Percentiles rank a stretch among this genome's conserved stretches.
phyloP scores from a whole-genome alignment of 257 asterid genomes.

The Penstemon eatonii region DNA sequence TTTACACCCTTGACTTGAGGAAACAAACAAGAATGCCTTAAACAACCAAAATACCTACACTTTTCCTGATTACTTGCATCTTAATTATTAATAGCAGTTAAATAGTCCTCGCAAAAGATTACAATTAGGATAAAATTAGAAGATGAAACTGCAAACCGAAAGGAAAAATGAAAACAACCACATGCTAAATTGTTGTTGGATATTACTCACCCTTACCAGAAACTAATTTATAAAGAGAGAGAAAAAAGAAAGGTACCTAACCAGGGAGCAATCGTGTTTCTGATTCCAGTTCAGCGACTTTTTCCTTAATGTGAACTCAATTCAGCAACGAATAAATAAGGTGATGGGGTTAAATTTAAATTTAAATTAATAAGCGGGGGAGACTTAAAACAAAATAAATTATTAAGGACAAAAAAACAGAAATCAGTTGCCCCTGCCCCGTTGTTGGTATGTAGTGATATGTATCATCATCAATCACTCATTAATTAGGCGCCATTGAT shows the following conservation, averaged over 20 bases:
- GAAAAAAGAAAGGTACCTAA: conserved; percentile 27
- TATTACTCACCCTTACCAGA: too few species aligned
- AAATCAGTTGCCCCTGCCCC: neutral
- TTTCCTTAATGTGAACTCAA: neutral
- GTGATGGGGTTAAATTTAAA: neutral
- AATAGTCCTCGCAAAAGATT: too few species aligned
- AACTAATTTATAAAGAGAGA: too few species aligned
- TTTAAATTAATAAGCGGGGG: conserved; percentile 17
- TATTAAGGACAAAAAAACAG: neutral
- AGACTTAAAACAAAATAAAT: neutral
- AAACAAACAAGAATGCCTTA: neutral
- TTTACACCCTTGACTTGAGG: conserved; percentile 6
- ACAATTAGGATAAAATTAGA: neutral
- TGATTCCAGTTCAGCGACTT: too few species aligned
- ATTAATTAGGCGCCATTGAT: too few species aligned
- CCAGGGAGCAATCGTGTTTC: neutral
- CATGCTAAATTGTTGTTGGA: neutral
- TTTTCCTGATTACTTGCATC: neutral
- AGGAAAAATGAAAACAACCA: neutral
- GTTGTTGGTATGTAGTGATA: too few species aligned
- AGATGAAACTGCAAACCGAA: neutral
- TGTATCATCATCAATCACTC: too few species aligned
- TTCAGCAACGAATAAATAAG: neutral
- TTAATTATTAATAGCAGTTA: neutral
- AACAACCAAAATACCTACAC: neutral